Evolutionary conservation across 2,329 filamentous ascomycete genomes (phyloP).

Genomic region (Tolypocladium paradoxum): DNA sequence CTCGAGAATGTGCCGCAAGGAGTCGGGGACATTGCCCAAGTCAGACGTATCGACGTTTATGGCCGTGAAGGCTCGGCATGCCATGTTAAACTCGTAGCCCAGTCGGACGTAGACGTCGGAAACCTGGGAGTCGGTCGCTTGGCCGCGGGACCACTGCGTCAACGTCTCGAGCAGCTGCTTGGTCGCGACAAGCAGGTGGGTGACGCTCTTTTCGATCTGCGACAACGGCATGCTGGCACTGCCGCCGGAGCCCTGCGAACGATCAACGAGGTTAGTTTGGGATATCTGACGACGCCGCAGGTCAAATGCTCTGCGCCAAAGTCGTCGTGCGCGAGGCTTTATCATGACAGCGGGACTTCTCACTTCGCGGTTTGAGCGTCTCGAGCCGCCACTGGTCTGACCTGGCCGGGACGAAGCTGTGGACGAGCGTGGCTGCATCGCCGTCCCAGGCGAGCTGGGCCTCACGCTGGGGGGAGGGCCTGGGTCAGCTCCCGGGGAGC

Average conservation of each 20-base stretch:
- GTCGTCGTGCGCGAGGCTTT: neutral
- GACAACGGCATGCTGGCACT: constrained; percentile 68
- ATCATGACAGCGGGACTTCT: constrained; percentile 9
- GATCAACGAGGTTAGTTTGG: neutral
- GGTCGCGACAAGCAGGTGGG: constrained; percentile 91
- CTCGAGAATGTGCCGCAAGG: constrained; percentile 82
- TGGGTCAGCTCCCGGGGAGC: constrained; percentile 52
- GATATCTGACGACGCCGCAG: neutral
- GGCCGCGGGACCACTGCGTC: constrained; percentile 91
- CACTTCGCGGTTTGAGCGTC: constrained; percentile 23
- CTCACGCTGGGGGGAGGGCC: constrained; percentile 47
- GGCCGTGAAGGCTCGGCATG: constrained; percentile 88
- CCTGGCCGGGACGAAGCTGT: constrained; percentile 56
- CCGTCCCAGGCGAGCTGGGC: constrained; percentile 51
- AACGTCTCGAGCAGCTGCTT: constrained; percentile 96
- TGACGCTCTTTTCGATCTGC: constrained; percentile 98
- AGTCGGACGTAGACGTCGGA: constrained; percentile 96
- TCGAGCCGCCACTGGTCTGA: constrained; percentile 19
- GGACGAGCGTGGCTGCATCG: constrained; percentile 51
- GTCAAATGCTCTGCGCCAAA: neutral
- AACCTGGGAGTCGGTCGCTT: constrained; percentile 86
- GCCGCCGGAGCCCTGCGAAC: constrained; percentile 36
- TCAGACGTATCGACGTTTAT: constrained; percentile 95
- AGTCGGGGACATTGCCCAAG: constrained; percentile 87
- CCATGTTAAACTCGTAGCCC: constrained; percentile 99